Evolutionary conservation across 345 rosid species (phyloP).

Genomic region (Carallia pectinifolia): DNA sequence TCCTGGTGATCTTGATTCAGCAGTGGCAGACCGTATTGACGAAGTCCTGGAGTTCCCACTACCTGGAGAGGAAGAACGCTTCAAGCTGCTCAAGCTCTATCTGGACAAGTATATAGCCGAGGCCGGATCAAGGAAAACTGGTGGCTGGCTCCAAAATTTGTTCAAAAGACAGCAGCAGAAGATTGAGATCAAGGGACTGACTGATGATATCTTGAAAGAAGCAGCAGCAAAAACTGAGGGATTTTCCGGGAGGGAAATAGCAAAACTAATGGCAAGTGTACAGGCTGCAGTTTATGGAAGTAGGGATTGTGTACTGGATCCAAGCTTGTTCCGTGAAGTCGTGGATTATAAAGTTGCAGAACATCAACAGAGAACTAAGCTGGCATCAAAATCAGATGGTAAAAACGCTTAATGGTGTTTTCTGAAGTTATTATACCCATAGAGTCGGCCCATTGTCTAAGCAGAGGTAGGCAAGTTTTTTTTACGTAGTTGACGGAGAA

Average conservation of each 20-base stretch:
- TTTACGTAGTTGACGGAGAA: background rate
- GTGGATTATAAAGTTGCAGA: conserved; percentile 93
- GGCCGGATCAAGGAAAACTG: conserved; percentile 55
- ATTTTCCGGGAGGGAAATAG: conserved; percentile 90
- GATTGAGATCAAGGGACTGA: conserved; percentile 78
- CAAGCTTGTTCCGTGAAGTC: conserved; percentile 74
- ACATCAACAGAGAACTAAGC: conserved; percentile 81
- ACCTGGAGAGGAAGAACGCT: conserved; percentile 81
- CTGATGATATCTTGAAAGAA: conserved; percentile 71
- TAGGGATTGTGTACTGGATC: conserved; percentile 64
- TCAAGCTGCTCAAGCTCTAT: conserved; percentile 81
- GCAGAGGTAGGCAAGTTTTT: background rate
- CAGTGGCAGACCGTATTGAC: conserved; percentile 86
- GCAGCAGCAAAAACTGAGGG: conserved; percentile 84
- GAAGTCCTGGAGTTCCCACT: conserved; percentile 89
- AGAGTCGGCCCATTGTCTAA: background rate
- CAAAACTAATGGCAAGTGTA: conserved; percentile 86
- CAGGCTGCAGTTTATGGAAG: conserved; percentile 97
- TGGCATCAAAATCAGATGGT: conserved; percentile 39
- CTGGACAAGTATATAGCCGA: conserved; percentile 80
- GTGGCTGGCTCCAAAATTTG: conserved; percentile 48
- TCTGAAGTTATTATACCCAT: background rate
- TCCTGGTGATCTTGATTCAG: conserved; percentile 98
- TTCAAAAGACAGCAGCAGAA: conserved; percentile 55
- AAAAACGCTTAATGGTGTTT: background rate